Conservation (phyloP, 1,284 basidiomycete genomes). For the Amylostereum chailletii region DNA sequence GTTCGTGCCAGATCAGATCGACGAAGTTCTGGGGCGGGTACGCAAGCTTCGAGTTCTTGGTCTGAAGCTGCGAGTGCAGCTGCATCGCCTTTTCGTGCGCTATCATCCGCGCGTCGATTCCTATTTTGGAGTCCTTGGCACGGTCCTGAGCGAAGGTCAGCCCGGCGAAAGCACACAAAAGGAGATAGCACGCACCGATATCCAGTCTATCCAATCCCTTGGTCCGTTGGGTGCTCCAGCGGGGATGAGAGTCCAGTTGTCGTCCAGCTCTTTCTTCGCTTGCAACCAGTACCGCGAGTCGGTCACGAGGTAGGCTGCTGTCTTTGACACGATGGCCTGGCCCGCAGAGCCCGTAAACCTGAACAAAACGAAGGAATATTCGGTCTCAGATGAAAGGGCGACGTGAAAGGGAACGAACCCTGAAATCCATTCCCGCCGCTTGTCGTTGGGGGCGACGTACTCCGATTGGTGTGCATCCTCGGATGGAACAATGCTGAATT, state of each 20-base stretch:
- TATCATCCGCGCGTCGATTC: constrained; percentile 85
- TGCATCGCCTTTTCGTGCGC: constrained; percentile 63
- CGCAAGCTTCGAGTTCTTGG: constrained; percentile 51
- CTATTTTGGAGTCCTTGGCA: constrained; percentile 53
- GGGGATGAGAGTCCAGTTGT: constrained; percentile 69
- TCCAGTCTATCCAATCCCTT: constrained; percentile 75
- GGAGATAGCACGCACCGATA: constrained; percentile 37
- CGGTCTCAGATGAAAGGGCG: constrained; percentile 4
- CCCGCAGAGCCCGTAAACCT: constrained; percentile 88
- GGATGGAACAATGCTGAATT: constrained; percentile 57
- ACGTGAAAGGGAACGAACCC: constrained; percentile 39
- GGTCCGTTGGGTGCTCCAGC: constrained; percentile 53
- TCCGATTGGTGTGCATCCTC: constrained; percentile 90
- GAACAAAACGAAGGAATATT: constrained; percentile 6
- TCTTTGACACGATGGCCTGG: constrained; percentile 66
- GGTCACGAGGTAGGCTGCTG: constrained; percentile 66
- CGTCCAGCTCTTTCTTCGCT: constrained; percentile 69
- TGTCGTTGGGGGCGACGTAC: constrained; percentile 75
- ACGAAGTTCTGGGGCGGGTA: constrained; percentile 77
- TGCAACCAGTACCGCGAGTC: constrained; percentile 91
- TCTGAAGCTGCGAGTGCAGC: constrained; percentile 46
- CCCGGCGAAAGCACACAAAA: constrained; percentile 3
- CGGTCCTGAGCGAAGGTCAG: constrained; percentile 30
- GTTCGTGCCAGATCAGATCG: constrained; percentile 77
- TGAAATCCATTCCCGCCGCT: constrained; percentile 77